Percentiles rank a stretch among this genome's conserved stretches.
Conservation (phyloP, 179 eudicot genomes). For the Beta lomatogona region DNA sequence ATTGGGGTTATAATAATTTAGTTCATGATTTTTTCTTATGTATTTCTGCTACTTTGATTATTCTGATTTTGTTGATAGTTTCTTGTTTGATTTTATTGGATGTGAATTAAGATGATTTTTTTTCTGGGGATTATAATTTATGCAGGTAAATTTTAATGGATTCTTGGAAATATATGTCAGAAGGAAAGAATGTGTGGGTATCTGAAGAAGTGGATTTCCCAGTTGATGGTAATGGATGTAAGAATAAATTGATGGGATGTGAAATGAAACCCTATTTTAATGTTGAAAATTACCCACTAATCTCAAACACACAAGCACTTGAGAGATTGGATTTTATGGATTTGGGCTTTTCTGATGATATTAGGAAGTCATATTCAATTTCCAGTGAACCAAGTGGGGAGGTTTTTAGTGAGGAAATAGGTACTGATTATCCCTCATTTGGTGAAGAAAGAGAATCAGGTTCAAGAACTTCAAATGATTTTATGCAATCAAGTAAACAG, state of each 20-base stretch:
- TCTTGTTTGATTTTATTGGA: not conserved
- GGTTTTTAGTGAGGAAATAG: conserved; percentile 37
- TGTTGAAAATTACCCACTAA: conserved; percentile 34
- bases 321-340: conserved; percentile 36
- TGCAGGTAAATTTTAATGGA: conserved; percentile 39
- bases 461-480: conserved; percentile 20
- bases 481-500: conserved; percentile 24
- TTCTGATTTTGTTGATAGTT: conserved; percentile 2
- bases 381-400: conserved; percentile 40
- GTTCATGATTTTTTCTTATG: too few species aligned
- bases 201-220: conserved; percentile 38
- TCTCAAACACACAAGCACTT: conserved; percentile 39
- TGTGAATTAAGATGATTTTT: not conserved
- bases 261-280: conserved; percentile 34
- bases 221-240: conserved; percentile 27
- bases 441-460: conserved; percentile 25
- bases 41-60: not conserved
- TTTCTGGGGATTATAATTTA: conserved; percentile 9
- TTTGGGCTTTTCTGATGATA: conserved; percentile 37
- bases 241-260: conserved; percentile 31
- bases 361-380: conserved; percentile 33
- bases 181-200: conserved; percentile 32
- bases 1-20: too few species aligned
- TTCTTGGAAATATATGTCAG: conserved; percentile 39
- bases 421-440: conserved; percentile 27